Conservation (phyloP, 108 stramenopile species). For the Cylindrotheca closterium region DNA sequence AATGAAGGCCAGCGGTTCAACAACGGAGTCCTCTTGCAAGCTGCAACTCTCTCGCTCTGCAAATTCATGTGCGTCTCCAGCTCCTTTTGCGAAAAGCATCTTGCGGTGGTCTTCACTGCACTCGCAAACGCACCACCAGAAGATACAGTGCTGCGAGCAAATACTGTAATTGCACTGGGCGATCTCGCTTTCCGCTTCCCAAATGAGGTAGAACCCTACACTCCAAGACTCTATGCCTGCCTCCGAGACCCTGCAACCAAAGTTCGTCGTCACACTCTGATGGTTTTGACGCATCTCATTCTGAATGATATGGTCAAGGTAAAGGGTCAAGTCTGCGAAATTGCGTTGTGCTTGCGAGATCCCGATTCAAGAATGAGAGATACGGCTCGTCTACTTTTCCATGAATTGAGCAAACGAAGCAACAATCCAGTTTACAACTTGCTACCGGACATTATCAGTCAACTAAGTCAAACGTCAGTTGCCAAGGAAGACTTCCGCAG, state of each 20-base stretch:
- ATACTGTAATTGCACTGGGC: conserved; percentile 94
- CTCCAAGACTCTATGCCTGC: conserved; percentile 88
- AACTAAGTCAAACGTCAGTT: conserved; percentile 70
- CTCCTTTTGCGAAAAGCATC: conserved; percentile 88
- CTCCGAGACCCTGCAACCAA: conserved; percentile 88
- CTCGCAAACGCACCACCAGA: conserved; percentile 73
- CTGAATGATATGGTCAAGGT: conserved; percentile 99
- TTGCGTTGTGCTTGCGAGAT: conserved; percentile 91
- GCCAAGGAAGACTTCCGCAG: conserved; percentile 76
- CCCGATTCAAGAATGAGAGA: conserved; percentile 82
- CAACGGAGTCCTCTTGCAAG: conserved; percentile 69
- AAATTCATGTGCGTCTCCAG: conserved; percentile 94
- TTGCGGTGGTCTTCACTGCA: conserved; percentile 91
- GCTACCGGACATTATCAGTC: conserved; percentile 95
- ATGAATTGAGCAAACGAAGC: conserved; percentile 90
- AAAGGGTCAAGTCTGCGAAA: conserved; percentile 93
- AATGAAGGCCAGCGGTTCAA: conserved; percentile 72
- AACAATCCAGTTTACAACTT: conserved; percentile 98
- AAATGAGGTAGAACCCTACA: conserved; percentile 98
- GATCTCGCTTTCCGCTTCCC: conserved; percentile 98
- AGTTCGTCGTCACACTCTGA: conserved; percentile 92
- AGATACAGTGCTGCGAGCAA: conserved; percentile 86
- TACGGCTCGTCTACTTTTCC: conserved; percentile 92
- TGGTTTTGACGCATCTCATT: conserved; percentile 96
- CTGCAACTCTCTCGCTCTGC: conserved; percentile 87